Base-by-base conservation (phyloP, 352 stramenopile species). In the Globisporangium irregulare region DNA sequence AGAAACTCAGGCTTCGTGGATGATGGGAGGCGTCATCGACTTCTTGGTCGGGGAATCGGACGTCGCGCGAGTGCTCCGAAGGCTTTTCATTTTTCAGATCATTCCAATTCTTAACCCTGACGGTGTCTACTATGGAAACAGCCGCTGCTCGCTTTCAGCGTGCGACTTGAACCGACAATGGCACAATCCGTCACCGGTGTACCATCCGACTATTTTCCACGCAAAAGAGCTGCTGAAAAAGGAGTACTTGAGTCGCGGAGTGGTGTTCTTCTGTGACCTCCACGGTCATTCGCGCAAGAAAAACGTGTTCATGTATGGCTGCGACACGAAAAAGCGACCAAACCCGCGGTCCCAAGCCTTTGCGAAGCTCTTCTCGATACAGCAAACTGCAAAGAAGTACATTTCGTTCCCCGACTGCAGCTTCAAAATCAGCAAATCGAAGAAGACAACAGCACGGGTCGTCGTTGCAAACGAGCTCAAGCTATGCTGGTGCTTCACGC, bases 261-360 rank as follows among this genome's bases (percentile, higher is more conserved):
- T 98, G 15, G 79, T 80, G 4, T 89, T 98, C 63, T 97, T 88
- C 59, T 91, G 93, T 36, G 93, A 98, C 73, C 84, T 98, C 53
- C 93, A 98, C 57, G 93, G 92, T n/a, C 93, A 98, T 58, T 96
- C 84, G 0, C 77, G 93, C 18, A 98, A 98, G 73, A 95, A 95
- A 64, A 98, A 98, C 51, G 86, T 98, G 22, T 98, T 98, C 69
- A 86, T 98, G 82, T 98, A 98, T 67, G 95, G 95, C 14, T 97
- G 91, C 34, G 93, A 98, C 53, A 94, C 95, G 10, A 97, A 96
- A 66, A 89, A 91, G 60, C 75, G 81, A 24, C 81, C 88, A 25
- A 95, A 95, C 43, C 89, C 89, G 20, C 75, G 69, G 5, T 87
- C 86, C 4, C 74, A 89, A 8, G 62, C 77, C 2, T 97, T 97